Evolutionary conservation across 371 early-diverging fungal genomes (phyloP), one percentile per base, ranked within the genome.

Genomic region (Lichtheimia ramosa): DNA sequence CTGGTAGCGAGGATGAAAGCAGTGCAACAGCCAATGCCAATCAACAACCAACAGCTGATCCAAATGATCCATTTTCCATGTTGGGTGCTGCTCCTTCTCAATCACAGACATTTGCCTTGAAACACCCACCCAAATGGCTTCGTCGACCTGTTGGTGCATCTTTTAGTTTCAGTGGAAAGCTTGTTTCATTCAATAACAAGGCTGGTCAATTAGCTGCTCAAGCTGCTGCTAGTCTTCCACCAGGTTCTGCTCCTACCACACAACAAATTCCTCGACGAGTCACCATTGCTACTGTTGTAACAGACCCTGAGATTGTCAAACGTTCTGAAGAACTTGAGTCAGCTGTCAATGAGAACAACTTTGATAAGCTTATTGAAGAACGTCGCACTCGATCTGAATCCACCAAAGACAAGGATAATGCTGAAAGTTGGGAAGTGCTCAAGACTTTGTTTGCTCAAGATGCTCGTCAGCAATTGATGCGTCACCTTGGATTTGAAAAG

Each of bases 101-200:
- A 14, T 54, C 68, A 3, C 64, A 53, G 5, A 40, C 66, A 0
- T 79, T 79, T 34, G 48, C 74, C 2, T 82, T 97, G 20, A 90
- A 88, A 58, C 86, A 90, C 24, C 93, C 97, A 43, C 98, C 99
- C 28, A 95, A 94, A 77, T 98, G 99, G 99, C 85, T 96, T 20
- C 87, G 93, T 40, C 83, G 96, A 5, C 97, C 97, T 15, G 89
- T 87, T 0, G 95, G 96, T 14, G 95, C 90, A 3, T 79, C 89
- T 0, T 99, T 93, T 80, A 92, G 92, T 8, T 97, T 95, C 63
- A 95, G 97, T 61, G 93, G 93, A 25, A 89, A 91, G 66, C 79
- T 98, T 18, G 91, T 91, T 15, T 73, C 79, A 18, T 93, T 94
- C 66, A 74, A 75, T 28, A 74, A 79, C 61, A 75, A 75, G 56